Percentiles rank a stretch among this genome's conserved stretches.
These are phyloP conservation scores for Coemansia aciculifera DNA, from an alignment of 192 early-diverging fungal genomes.

Conservation along the genomic window DNA sequence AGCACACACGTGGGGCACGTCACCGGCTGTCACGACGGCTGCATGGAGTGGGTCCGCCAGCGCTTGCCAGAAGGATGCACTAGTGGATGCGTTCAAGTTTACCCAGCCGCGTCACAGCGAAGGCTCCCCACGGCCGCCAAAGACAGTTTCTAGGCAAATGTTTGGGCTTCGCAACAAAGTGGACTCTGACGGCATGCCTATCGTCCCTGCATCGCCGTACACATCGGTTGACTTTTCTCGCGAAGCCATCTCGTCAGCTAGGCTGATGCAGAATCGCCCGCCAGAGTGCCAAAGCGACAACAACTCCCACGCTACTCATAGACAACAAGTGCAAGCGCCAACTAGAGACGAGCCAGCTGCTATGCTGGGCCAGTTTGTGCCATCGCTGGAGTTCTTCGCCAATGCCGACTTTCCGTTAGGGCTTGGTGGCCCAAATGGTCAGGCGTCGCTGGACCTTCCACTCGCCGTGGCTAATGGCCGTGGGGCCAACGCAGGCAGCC, in stretches of 20 bases:
- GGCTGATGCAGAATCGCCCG: background rate
- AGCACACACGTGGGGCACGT: background rate
- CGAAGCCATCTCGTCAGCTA: background rate
- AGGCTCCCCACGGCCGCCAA: background rate
- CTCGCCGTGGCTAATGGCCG: slow-evolving; percentile 11
- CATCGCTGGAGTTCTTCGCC: slow-evolving; percentile 52
- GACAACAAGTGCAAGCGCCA: background rate
- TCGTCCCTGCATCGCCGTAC: slow-evolving; percentile 46
- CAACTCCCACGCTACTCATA: background rate
- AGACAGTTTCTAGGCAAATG: slow-evolving; percentile 13
- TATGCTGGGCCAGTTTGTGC: slow-evolving; percentile 45
- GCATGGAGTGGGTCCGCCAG: background rate
- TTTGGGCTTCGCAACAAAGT: slow-evolving; percentile 27
- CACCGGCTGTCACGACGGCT: background rate
- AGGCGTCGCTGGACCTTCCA: slow-evolving; percentile 32
- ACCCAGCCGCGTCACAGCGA: background rate
- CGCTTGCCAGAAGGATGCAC: background rate
- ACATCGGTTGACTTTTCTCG: slow-evolving; percentile 28
- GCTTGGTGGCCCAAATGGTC: slow-evolving; percentile 47
- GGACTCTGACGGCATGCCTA: slow-evolving; percentile 29
- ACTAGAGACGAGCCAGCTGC: background rate
- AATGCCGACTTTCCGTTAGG: slow-evolving; percentile 51
- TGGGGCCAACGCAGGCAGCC: background rate
- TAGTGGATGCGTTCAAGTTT: background rate
- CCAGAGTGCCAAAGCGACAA: background rate